A percentile compares a stretch with the other conserved stretches of the same genome.
phyloP scores from a whole-genome alignment of 495 filamentous ascomycete species.

The Hyaloscypha variabilis region DNA sequence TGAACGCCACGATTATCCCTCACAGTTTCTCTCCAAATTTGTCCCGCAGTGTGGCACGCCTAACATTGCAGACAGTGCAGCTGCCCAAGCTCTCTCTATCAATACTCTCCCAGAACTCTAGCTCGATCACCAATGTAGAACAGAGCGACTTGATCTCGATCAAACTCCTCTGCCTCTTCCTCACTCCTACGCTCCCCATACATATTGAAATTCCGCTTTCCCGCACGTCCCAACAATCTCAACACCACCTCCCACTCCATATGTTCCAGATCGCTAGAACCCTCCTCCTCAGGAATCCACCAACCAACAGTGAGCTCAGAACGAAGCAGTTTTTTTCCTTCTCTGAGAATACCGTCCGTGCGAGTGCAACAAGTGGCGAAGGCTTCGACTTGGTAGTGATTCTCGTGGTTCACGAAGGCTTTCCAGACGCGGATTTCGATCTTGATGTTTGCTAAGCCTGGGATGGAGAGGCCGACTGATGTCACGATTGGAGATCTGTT shows the following conservation, averaged over 20 bases:
- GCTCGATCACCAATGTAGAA: background rate
- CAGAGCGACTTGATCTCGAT: background rate
- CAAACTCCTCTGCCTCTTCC: background rate
- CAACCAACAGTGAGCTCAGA: background rate
- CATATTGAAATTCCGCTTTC: background rate
- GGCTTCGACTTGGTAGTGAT: background rate
- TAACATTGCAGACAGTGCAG: background rate
- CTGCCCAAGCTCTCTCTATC: background rate
- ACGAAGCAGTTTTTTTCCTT: background rate
- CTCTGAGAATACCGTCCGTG: background rate
- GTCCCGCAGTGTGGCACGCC: no score
- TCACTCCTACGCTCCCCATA: background rate
- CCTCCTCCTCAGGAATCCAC: background rate
- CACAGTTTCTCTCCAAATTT: no score
- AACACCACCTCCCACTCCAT: background rate
- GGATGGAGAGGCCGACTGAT: background rate
- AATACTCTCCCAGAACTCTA: background rate
- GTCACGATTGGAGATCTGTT: background rate
- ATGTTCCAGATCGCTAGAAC: background rate
- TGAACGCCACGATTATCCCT: no score
- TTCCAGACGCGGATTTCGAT: background rate
- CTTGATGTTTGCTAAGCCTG: background rate
- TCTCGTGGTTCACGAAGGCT: background rate
- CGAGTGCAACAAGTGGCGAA: background rate
- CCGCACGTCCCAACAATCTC: background rate